Percentiles rank a stretch among this genome's conserved stretches.
Conservation (phyloP, 306 rosid genomes). For the Rosa lucieae region DNA sequence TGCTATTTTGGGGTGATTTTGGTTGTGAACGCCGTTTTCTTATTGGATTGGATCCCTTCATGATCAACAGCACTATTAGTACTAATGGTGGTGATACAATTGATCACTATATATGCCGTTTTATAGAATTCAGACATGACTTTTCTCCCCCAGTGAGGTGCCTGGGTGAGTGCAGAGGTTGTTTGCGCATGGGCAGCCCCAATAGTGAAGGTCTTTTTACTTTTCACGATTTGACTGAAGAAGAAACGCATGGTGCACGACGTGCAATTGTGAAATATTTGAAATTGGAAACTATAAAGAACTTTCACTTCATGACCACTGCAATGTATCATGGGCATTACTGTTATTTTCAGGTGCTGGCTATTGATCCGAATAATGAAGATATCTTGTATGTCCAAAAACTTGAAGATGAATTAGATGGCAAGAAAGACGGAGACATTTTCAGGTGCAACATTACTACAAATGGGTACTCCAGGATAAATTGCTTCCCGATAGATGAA, state of each 20-base stretch:
- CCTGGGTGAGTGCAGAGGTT: not conserved
- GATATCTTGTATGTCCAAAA: no score
- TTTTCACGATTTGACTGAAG: not conserved
- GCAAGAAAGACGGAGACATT: no score
- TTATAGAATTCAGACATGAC: not conserved
- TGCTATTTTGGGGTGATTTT: not conserved
- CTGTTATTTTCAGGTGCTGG: no score
- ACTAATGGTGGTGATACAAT: not conserved
- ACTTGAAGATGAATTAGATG: no score
- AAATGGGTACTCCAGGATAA: no score
- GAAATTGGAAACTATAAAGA: no score
- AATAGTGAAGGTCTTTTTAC: not conserved
- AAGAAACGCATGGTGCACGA: not conserved
- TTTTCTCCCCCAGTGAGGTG: not conserved
- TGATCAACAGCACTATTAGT: not conserved
- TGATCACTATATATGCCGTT: not conserved
- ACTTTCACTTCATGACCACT: no score
- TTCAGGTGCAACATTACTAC: no score
- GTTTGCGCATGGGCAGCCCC: not conserved
- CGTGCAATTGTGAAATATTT: no score
- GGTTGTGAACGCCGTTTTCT: not conserved
- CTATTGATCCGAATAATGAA: no score
- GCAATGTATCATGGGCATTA: no score
- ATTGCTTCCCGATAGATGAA: no score
- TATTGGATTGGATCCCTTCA: not conserved